Percentiles rank a stretch among this genome's conserved stretches.
Evolutionary conservation across 805 yeast species (phyloP).

Genomic region (Wickerhamiella kurtzmanii): DNA sequence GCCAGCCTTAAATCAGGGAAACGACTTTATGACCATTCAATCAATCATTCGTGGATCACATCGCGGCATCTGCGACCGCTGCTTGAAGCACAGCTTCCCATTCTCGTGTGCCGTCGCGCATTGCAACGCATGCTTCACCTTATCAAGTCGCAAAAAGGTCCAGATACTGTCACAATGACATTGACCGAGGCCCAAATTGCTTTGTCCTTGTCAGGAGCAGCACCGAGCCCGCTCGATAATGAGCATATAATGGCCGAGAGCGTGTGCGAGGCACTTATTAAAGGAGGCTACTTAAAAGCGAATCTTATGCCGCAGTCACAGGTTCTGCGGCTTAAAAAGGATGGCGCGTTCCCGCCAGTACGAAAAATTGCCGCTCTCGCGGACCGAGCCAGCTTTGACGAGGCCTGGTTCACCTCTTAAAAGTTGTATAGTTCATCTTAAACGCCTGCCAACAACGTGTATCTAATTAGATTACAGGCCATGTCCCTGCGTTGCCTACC

Average conservation of each 20-base stretch:
- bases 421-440: neutral
- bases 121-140: slow-evolving; percentile 13
- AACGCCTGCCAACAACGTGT: too few relatives aligned
- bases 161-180: neutral
- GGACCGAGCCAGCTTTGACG: neutral
- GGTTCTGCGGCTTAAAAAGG: slow-evolving; percentile 14
- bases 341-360: slow-evolving; percentile 18
- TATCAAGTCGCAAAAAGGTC: neutral
- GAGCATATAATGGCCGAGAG: slow-evolving; percentile 22
- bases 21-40: slow-evolving; percentile 26
- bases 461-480: too few relatives aligned
- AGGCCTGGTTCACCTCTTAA: neutral
- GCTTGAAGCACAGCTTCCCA: slow-evolving; percentile 19
- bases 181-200: slow-evolving; percentile 6
- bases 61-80: slow-evolving; percentile 19
- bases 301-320: slow-evolving; percentile 21
- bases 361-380: slow-evolving; percentile 1
- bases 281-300: slow-evolving; percentile 27
- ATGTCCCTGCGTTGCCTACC: too few relatives aligned
- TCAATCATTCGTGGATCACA: slow-evolving; percentile 21
- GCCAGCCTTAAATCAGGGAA: slow-evolving; percentile 33
- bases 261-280: slow-evolving; percentile 23
- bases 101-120: slow-evolving; percentile 23
- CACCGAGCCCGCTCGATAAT: slow-evolving; percentile 4
- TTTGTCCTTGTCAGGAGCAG: slow-evolving; percentile 4